Percentiles rank a stretch among this genome's conserved stretches.
These are phyloP conservation scores for Nigrospora osmanthi DNA, from an alignment of 2,329 filamentous ascomycete genomes.

Conservation along the genomic window DNA sequence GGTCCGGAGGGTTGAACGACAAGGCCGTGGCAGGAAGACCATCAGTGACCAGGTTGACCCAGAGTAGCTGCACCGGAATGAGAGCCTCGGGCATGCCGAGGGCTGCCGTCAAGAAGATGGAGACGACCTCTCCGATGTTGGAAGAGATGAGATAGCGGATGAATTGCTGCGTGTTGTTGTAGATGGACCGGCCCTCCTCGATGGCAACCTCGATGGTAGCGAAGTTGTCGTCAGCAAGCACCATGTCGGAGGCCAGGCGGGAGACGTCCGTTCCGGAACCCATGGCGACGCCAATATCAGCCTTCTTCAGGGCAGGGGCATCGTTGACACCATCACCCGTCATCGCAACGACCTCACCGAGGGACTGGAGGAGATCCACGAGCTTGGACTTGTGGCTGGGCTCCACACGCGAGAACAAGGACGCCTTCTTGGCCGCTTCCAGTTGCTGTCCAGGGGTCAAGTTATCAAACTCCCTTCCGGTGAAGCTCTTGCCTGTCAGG, in stretches of 20 bases:
- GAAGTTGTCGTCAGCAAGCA: conserved; percentile 97
- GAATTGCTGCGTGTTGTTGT: conserved; percentile 99
- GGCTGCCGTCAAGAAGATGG: conserved; percentile 95
- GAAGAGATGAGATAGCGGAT: conserved; percentile 98
- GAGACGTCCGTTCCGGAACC: conserved; percentile 95
- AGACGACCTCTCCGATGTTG: conserved; percentile 98
- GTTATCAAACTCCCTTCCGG: conserved; percentile 88
- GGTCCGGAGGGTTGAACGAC: conserved; percentile 96
- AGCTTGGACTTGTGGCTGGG: conserved; percentile 96
- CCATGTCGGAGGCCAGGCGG: conserved; percentile 96
- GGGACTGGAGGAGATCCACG: conserved; percentile 88
- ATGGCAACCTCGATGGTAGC: conserved; percentile 94
- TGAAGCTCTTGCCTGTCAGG: conserved; percentile 86
- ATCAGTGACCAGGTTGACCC: conserved; percentile 98
- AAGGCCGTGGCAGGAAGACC: conserved; percentile 92
- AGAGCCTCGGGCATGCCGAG: conserved; percentile 96
- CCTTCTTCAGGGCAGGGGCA: conserved; percentile 94
- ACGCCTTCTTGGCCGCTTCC: conserved; percentile 75
- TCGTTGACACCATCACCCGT: conserved; percentile 98
- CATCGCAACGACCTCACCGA: conserved; percentile 96
- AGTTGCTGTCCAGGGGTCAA: conserved; percentile 73
- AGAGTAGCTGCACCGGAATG: conserved; percentile 93
- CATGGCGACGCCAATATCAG: conserved; percentile 98
- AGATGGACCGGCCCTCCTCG: conserved; percentile 95
- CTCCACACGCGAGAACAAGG: conserved; percentile 92